phyloP scores from a whole-genome alignment of 371 early-diverging fungal genomes.

The Actinomortierella wolfii region DNA sequence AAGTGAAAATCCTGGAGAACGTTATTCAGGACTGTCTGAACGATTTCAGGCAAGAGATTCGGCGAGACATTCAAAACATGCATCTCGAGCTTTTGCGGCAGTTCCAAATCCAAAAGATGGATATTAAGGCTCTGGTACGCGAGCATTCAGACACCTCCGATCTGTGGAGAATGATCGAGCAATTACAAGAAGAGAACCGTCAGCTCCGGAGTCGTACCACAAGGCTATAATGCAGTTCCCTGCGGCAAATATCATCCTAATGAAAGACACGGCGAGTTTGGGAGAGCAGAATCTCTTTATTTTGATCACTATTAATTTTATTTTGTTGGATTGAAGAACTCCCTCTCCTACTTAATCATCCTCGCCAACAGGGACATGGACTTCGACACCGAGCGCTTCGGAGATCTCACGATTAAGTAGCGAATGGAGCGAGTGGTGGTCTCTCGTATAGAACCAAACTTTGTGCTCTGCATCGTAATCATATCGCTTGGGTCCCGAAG shows the following conservation, averaged over 20 bases:
- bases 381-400: constrained; percentile 38
- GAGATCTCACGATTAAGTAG: constrained; percentile 74
- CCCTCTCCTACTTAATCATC: no score
- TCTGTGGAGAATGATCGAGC: constrained; percentile 49
- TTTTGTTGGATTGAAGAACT: no score
- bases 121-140: constrained; percentile 52
- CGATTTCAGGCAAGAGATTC: constrained; percentile 53
- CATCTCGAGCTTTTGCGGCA: constrained; percentile 67
- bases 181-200: constrained; percentile 57
- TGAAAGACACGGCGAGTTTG: no score
- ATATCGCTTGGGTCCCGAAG: constrained; percentile 92
- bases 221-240: not conserved
- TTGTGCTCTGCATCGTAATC: constrained; percentile 64
- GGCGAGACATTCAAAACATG: constrained; percentile 66
- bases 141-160: constrained; percentile 49
- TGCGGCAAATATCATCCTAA: no score
- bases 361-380: constrained; percentile 41
- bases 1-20: constrained; percentile 49
- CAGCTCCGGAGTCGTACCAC: constrained; percentile 28
- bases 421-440: constrained; percentile 67
- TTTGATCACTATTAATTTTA: no score
- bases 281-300: no score
- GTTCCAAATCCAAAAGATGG: constrained; percentile 68
- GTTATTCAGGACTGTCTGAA: constrained; percentile 59
- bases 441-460: constrained; percentile 80